Conservation (phyloP, 306 rosid species). For the Prunus mira region DNA sequence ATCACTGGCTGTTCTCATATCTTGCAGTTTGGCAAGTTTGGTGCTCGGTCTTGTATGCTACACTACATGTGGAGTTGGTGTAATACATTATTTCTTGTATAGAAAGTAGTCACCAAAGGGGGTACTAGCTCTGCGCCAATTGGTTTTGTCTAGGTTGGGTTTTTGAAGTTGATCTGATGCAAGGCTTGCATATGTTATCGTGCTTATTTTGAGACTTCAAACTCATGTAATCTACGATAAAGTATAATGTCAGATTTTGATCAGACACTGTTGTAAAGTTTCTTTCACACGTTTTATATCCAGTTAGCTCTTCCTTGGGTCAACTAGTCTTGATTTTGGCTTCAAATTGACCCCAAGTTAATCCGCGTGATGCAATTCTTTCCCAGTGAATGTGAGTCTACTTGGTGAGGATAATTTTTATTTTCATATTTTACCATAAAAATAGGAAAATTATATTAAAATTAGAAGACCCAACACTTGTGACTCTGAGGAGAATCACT, state of each 20-base stretch:
- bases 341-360: not conserved
- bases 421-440: too few relatives aligned
- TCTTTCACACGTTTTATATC: not conserved
- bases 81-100: constrained; percentile 8
- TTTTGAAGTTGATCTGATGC: constrained; percentile 15
- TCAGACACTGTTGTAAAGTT: not conserved
- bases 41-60: constrained; percentile 23
- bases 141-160: not conserved
- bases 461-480: too few relatives aligned
- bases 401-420: too few relatives aligned
- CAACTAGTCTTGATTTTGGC: not conserved
- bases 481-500: too few relatives aligned
- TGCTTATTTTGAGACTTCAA: not conserved
- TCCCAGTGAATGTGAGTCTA: not conserved
- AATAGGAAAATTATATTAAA: too few relatives aligned
- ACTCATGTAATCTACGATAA: constrained; percentile 6
- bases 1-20: not conserved
- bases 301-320: not conserved
- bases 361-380: not conserved
- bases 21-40: not conserved
- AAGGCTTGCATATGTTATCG: constrained; percentile 17
- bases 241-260: not conserved
- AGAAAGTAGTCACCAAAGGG: constrained; percentile 15
- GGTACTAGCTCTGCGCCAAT: constrained; percentile 12
- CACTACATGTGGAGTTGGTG: constrained; percentile 21